Conservation (phyloP, 2,329 filamentous ascomycete genomes). For the Graphiopsis chlorocephala region DNA sequence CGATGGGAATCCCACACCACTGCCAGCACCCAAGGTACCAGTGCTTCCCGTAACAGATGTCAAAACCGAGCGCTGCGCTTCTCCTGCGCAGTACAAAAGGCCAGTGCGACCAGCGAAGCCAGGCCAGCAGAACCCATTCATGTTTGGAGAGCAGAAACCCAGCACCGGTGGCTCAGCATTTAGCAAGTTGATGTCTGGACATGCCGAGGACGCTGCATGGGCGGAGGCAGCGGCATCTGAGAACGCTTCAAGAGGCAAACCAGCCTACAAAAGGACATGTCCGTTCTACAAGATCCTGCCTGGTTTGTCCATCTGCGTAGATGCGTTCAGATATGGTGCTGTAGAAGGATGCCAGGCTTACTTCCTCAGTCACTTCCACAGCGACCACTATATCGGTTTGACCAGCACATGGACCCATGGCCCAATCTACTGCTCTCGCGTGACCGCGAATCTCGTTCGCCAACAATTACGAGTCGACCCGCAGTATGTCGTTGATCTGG, state of each 20-base stretch:
- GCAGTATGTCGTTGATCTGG: slow-evolving; percentile 78
- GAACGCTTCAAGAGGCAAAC: slow-evolving; percentile 73
- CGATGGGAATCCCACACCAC: slow-evolving; percentile 70
- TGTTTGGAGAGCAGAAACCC: slow-evolving; percentile 45
- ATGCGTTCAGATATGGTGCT: slow-evolving; percentile 92
- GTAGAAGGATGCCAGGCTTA: slow-evolving; percentile 91
- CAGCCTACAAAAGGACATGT: slow-evolving; percentile 83
- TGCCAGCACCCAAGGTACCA: slow-evolving; percentile 38
- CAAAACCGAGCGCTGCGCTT: slow-evolving; percentile 23
- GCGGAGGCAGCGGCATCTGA: slow-evolving; percentile 79
- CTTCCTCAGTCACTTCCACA: slow-evolving; percentile 96
- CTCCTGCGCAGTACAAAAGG: slow-evolving; percentile 60
- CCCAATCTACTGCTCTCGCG: slow-evolving; percentile 92
- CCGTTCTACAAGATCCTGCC: slow-evolving; percentile 99
- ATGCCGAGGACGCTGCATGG: slow-evolving; percentile 90
- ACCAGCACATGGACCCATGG: slow-evolving; percentile 87
- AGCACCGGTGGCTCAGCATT: slow-evolving; percentile 67
- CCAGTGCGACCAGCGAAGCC: slow-evolving; percentile 65
- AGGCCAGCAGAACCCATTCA: slow-evolving; percentile 77
- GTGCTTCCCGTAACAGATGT: slow-evolving; percentile 1
- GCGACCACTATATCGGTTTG: slow-evolving; percentile 92
- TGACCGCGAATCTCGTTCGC: slow-evolving; percentile 85
- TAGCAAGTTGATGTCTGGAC: slow-evolving; percentile 85
- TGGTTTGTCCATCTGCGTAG: slow-evolving; percentile 86
- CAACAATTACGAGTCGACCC: slow-evolving; percentile 82